Evolutionary conservation across 2,329 filamentous ascomycete species (phyloP), one percentile per base, ranked within the genome.

Genomic region (Penicillium sp.): DNA sequence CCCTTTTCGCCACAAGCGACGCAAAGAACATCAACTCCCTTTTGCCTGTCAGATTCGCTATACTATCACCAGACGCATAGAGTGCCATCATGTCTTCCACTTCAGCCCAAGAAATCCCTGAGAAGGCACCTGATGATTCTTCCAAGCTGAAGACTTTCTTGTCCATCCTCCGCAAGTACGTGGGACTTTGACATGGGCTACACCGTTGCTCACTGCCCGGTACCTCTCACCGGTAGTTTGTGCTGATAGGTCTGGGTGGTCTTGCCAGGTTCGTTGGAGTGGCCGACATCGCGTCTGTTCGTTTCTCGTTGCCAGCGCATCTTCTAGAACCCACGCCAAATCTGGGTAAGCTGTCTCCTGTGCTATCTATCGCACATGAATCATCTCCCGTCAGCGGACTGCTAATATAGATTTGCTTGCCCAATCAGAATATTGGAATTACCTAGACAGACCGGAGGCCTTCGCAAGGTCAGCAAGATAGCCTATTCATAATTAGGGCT

Each of bases 371-470:
- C n/a, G n/a, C n/a, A n/a, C n/a, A n/a, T n/a, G n/a, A n/a, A n/a
- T 59, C n/a, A 9, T 37, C 10, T 15, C 28, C 19, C 42, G 24
- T 49, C 32, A 61, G n/a, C n/a, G n/a, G n/a, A n/a, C n/a, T n/a
- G n/a, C n/a, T n/a, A n/a, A n/a, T n/a, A n/a, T n/a, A n/a, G n/a
- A n/a, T n/a, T n/a, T n/a, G n/a, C n/a, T n/a, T n/a, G n/a, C n/a
- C n/a, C n/a, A n/a, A n/a, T n/a, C n/a, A 82, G 93, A 98, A 75
- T 98, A 97, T 74, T 98, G 93, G 93, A 94, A 94, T 64, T 98
- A 98, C 65, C 78, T 98, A 67, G 93, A 98, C 70, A 81, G 89
- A 60, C 91, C 91, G 21, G 94, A 95, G 69, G 88, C 90, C 42
- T 96, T 98, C 66, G 79, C 80, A 55, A 80, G 76, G 78, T 80